A percentile compares a stretch with the other conserved stretches of the same genome.
phyloP scores from a whole-genome alignment of 805 yeast species.

The Debaryomyces castellii region DNA sequence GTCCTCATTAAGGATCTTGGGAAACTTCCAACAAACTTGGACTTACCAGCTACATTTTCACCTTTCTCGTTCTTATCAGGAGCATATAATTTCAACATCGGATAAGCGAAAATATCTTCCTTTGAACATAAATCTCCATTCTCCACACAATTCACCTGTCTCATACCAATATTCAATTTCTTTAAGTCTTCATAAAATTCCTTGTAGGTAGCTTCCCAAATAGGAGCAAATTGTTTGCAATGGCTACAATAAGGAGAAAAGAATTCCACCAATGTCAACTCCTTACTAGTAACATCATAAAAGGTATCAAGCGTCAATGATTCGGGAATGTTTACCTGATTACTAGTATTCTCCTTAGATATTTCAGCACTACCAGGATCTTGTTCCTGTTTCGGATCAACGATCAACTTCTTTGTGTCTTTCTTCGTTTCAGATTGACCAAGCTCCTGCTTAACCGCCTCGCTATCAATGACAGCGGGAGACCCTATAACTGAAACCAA shows the following conservation, averaged over 20 bases:
- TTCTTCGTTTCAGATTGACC: background rate
- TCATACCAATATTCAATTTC: constrained; percentile 50
- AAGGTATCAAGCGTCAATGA: constrained; percentile 52
- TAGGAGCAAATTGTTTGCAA: constrained; percentile 77
- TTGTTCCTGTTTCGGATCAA: background rate
- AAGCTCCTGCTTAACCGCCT: background rate
- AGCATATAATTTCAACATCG: constrained; percentile 68
- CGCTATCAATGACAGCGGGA: background rate
- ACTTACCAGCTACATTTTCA: constrained; percentile 22
- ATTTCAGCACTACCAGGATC: background rate
- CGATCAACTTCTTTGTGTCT: background rate
- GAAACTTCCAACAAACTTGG: constrained; percentile 38
- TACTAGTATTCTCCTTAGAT: background rate
- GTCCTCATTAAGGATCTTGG: constrained; percentile 49
- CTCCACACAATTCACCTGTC: constrained; percentile 82
- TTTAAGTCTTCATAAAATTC: constrained; percentile 46
- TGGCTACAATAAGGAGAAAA: constrained; percentile 88
- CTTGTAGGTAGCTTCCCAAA: constrained; percentile 70
- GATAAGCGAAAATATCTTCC: constrained; percentile 66
- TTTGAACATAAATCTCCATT: constrained; percentile 81
- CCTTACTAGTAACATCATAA: constrained; percentile 46
- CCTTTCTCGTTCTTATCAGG: constrained; percentile 43
- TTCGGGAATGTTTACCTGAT: constrained; percentile 41
- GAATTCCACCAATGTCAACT: constrained; percentile 79
- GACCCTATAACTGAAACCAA: background rate